Percentiles rank a stretch among this genome's conserved stretches.
These are phyloP conservation scores for Yueomyces sp. DNA, from an alignment of 805 yeast species.

Conservation along the genomic window DNA sequence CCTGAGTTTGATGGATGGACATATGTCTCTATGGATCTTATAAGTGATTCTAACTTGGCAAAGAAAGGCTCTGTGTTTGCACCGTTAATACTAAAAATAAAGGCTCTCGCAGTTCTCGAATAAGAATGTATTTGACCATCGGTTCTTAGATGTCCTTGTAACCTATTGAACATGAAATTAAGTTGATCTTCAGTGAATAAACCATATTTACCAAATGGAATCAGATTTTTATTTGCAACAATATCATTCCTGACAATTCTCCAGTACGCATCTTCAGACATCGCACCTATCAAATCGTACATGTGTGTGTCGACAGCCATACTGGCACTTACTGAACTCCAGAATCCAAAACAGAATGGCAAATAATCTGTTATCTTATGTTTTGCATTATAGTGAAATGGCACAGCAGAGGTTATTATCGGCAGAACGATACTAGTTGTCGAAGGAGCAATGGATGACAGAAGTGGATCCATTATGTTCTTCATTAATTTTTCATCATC, in stretches of 20 bases:
- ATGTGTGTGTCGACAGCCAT: slow-evolving; percentile 46
- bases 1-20: slow-evolving; percentile 86
- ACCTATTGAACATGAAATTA: slow-evolving; percentile 39
- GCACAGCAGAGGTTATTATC: slow-evolving; percentile 39
- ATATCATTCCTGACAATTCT: slow-evolving; percentile 11
- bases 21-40: slow-evolving; percentile 60
- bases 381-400: slow-evolving; percentile 25
- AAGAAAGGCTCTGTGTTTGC: slow-evolving; percentile 31
- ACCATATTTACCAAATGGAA: slow-evolving; percentile 40
- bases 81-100: slow-evolving; percentile 47
- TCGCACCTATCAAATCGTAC: slow-evolving; percentile 46
- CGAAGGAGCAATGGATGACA: slow-evolving; percentile 36
- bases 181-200: slow-evolving; percentile 50
- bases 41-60: slow-evolving; percentile 36
- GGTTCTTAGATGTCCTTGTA: slow-evolving; percentile 27
- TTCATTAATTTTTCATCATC: slow-evolving; percentile 28
- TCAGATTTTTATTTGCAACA: not conserved
- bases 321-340: slow-evolving; percentile 41
- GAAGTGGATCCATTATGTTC: slow-evolving; percentile 34
- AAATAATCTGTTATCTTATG: slow-evolving; percentile 39
- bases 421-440: slow-evolving; percentile 38
- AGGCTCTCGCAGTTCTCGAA: slow-evolving; percentile 31
- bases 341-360: slow-evolving; percentile 54
- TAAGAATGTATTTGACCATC: slow-evolving; percentile 27
- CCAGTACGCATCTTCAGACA: slow-evolving; percentile 35